phyloP scores from a whole-genome alignment of 2,329 filamentous ascomycete genomes.

The Arachnopeziza araneosa region DNA sequence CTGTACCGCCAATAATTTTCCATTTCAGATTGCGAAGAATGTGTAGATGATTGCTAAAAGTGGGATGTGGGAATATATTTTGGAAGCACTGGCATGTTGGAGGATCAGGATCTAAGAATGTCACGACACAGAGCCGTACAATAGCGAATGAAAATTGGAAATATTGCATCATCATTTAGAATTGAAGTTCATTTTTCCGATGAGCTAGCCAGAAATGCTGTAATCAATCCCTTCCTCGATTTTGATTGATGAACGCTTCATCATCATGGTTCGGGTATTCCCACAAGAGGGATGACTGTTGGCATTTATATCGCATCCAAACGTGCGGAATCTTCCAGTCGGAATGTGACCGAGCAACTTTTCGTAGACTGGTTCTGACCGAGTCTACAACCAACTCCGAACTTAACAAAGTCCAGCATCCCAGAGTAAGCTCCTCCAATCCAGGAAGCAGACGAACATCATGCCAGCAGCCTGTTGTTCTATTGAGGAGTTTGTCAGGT shows the following conservation, averaged over 20 bases:
- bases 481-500: background rate
- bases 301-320: background rate
- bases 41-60: too few species aligned
- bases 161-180: too few species aligned
- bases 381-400: background rate
- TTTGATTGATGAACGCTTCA: background rate
- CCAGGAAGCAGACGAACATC: background rate
- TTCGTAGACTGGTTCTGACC: background rate
- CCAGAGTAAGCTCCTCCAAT: background rate
- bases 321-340: background rate
- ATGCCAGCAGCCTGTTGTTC: background rate
- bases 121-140: too few species aligned
- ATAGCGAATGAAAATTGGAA: too few species aligned
- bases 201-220: too few species aligned
- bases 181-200: background rate
- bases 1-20: too few species aligned
- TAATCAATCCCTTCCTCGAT: background rate
- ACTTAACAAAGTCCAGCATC: background rate
- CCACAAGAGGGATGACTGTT: background rate
- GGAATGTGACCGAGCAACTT: background rate
- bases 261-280: background rate
- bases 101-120: too few species aligned
- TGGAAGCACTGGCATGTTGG: too few species aligned
- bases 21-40: too few species aligned
- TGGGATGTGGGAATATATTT: too few species aligned